Percentiles rank a stretch among this genome's conserved stretches.
Conservation (phyloP, 2,329 filamentous ascomycete species). For the Hysterium pulicare region DNA sequence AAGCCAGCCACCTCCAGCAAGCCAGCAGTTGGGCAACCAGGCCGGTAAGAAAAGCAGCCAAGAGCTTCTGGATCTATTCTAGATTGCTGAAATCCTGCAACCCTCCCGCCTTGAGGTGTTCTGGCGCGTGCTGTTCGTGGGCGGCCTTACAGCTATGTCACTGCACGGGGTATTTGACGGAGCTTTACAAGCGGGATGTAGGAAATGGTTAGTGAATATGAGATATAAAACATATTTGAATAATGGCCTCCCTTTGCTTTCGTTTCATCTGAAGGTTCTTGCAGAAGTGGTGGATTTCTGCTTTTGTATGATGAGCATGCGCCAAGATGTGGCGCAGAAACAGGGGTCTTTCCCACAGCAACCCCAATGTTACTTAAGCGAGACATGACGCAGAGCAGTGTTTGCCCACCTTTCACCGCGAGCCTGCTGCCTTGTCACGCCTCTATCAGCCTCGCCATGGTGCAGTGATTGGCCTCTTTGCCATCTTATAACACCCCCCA, state of each 20-base stretch:
- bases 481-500: neutral
- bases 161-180: too few species aligned
- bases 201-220: too few species aligned
- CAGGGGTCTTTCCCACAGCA: neutral
- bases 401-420: neutral
- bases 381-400: neutral
- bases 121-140: too few species aligned
- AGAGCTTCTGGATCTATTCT: slow-evolving; percentile 56
- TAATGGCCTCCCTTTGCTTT: too few species aligned
- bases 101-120: too few species aligned
- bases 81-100: too few species aligned
- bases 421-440: neutral
- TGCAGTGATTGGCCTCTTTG: neutral
- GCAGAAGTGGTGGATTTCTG: too few species aligned
- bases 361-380: neutral
- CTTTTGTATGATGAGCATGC: too few species aligned
- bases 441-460: neutral
- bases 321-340: neutral
- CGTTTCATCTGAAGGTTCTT: too few species aligned
- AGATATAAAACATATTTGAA: too few species aligned
- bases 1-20: slow-evolving; percentile 62
- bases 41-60: slow-evolving; percentile 56
- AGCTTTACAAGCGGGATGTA: too few species aligned
- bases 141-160: too few species aligned
- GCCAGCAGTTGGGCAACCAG: slow-evolving; percentile 54